Evolutionary conservation across 257 asterid species (phyloP), one percentile per base, ranked within the genome.

Genomic region (Gentiana straminea): DNA sequence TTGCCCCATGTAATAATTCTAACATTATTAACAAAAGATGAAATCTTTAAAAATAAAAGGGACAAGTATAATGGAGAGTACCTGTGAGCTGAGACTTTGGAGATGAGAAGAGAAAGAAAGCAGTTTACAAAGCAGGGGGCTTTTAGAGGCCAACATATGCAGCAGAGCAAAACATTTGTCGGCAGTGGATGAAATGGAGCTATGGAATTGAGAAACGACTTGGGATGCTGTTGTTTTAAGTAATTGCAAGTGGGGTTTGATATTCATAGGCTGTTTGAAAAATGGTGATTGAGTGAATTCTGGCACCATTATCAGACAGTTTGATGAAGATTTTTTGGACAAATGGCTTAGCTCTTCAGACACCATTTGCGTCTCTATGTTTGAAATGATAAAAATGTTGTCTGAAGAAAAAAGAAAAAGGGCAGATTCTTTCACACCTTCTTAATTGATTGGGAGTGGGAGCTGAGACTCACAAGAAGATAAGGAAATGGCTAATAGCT

Each of bases 41-140:
- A 12, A 35, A 8, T 45, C 35, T 5, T 32, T 10, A 47, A 24
- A 49, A 49, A 5, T 45, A 62, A 8, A 51, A 48, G 46, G 13
- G 43, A 32, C 10, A 43, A 24, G 2, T 39, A 5, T 2, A 8
- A 55, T 1, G 32, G 34, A 10, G 8, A 35, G 44, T 60, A 83
- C 94, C 93, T 79, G 84, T 65, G 61, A 51, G 65, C 54, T 64
- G 70, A 71, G 58, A 65, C 57, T 63, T 51, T 74, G 85, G 63
- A 86, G 68, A 62, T 75, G 63, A 48, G 81, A 75, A 60, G 78
- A 50, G 47, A 75, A 68, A 35, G 83, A 72, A 45, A 70, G 41
- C 4, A 85, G 34, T 50, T 68, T 83, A 52, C 70, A 72, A 41
- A 81, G 59, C 71, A 83, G 6, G 55, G 63, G 79, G 57, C 77